Percentiles rank a stretch among this genome's conserved stretches.
phyloP scores from a whole-genome alignment of 2,329 filamentous ascomycete genomes.

The Cladophialophora psammophila region DNA sequence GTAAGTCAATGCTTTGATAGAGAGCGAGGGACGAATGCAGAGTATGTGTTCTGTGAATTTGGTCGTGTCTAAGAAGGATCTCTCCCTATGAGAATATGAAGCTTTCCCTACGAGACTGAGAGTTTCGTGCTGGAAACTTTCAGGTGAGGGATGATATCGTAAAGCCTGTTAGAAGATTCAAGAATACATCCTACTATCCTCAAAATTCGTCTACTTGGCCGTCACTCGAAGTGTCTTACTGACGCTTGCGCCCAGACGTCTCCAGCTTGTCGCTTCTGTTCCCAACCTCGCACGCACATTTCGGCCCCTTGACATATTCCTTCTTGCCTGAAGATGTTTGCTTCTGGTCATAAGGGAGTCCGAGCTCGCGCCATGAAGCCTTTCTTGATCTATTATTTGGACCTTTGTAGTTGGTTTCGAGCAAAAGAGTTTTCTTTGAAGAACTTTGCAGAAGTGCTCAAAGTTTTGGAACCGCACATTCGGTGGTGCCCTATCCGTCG shows the following conservation, averaged over 20 bases:
- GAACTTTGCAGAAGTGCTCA: not conserved
- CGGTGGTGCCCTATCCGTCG: not conserved
- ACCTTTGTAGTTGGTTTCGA: not conserved
- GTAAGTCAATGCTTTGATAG: no score
- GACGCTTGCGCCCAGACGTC: not conserved
- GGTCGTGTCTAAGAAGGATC: no score
- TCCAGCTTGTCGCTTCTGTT: not conserved
- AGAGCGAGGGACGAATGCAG: no score
- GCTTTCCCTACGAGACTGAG: no score
- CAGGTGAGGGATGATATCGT: no score
- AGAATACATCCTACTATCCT: no score
- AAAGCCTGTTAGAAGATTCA: no score
- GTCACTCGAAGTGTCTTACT: not conserved
- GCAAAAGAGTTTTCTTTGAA: not conserved
- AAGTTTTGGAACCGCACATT: slow-evolving; percentile 1
- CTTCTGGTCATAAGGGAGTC: not conserved
- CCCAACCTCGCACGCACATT: not conserved
- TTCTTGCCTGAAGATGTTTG: not conserved
- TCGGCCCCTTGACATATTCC: no score
- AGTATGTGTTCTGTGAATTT: no score
- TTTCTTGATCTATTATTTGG: not conserved
- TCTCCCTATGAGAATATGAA: no score
- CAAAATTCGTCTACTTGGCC: not conserved
- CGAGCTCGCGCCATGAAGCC: not conserved
- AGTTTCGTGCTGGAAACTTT: no score